Percentiles rank a stretch among this genome's conserved stretches.
These are phyloP conservation scores for Starmerella tilneyi DNA, from an alignment of 805 yeast genomes.

Conservation along the genomic window DNA sequence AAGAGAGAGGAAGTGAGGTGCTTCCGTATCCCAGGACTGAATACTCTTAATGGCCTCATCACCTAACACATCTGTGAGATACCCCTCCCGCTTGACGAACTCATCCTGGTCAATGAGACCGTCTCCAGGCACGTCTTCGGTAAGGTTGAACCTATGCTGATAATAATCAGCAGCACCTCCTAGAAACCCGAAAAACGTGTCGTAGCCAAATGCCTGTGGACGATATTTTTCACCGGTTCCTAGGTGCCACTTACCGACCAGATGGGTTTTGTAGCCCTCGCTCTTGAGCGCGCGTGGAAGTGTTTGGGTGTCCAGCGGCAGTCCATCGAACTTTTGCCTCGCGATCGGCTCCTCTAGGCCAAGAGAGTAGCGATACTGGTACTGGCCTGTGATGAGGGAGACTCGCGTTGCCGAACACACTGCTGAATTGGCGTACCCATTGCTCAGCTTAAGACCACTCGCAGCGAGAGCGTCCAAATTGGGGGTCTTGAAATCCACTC, in stretches of 20 bases:
- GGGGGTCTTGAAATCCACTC: constrained; percentile 46
- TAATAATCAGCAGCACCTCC: constrained; percentile 25
- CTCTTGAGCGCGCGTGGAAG: constrained; percentile 43
- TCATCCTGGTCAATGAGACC: constrained; percentile 23
- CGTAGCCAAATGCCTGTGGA: constrained; percentile 24
- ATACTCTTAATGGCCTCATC: constrained; percentile 33
- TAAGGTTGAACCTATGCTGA: constrained; percentile 18
- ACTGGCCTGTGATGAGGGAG: constrained; percentile 51
- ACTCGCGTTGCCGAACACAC: constrained; percentile 59
- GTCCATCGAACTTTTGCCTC: not conserved
- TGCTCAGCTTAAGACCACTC: constrained; percentile 43
- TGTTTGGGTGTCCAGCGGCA: constrained; percentile 21
- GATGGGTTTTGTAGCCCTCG: constrained; percentile 41
- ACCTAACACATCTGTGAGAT: constrained; percentile 24
- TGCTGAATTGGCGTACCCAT: constrained; percentile 54
- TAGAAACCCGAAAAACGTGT: constrained; percentile 24
- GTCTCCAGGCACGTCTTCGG: constrained; percentile 11
- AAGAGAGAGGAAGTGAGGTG: constrained; percentile 46
- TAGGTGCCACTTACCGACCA: constrained; percentile 55
- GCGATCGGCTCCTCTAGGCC: constrained; percentile 24
- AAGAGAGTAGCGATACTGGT: constrained; percentile 36
- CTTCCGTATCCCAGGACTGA: constrained; percentile 20
- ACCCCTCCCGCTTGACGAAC: constrained; percentile 23
- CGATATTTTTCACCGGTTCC: constrained; percentile 37
- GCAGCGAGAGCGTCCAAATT: constrained; percentile 39